Percentiles rank a stretch among this genome's conserved stretches.
Conservation (phyloP, 2,329 filamentous ascomycete species). For the Colletotrichum sp. region DNA sequence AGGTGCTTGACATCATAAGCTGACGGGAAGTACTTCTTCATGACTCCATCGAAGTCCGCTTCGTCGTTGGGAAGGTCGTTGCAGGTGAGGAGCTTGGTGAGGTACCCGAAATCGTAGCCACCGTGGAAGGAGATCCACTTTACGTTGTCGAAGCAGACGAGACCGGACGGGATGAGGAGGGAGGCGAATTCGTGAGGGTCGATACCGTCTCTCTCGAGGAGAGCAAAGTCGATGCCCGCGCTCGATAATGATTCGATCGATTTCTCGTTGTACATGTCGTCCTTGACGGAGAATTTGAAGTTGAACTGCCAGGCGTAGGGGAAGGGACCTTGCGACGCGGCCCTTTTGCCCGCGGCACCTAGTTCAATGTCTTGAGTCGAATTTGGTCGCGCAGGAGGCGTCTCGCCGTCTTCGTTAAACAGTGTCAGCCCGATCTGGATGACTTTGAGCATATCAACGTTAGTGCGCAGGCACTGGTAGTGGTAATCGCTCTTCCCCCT, state of each 20-base stretch:
- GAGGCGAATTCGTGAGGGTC: slow-evolving; percentile 89
- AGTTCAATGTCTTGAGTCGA: slow-evolving; percentile 46
- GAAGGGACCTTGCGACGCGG: slow-evolving; percentile 55
- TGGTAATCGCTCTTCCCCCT: slow-evolving; percentile 97
- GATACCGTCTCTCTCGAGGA: slow-evolving; percentile 87
- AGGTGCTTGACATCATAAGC: slow-evolving; percentile 97
- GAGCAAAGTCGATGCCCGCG: slow-evolving; percentile 89
- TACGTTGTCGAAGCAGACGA: slow-evolving; percentile 86
- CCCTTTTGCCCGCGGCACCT: slow-evolving; percentile 41
- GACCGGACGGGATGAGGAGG: slow-evolving; percentile 87
- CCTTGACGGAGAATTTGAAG: slow-evolving; percentile 92
- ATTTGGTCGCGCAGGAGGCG: slow-evolving; percentile 73
- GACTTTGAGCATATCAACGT: slow-evolving; percentile 96
- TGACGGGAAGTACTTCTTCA: slow-evolving; percentile 91
- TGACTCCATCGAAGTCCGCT: slow-evolving; percentile 83
- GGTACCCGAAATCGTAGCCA: slow-evolving; percentile 96
- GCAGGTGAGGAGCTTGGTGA: slow-evolving; percentile 91
- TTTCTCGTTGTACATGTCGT: slow-evolving; percentile 97
- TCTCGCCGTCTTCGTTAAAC: slow-evolving; percentile 89
- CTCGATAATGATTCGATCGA: slow-evolving; percentile 91
- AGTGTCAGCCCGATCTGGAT: slow-evolving; percentile 96
- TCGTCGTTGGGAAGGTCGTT: slow-evolving; percentile 87
- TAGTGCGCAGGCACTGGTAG: slow-evolving; percentile 96
- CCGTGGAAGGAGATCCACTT: slow-evolving; percentile 98
- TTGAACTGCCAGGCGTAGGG: slow-evolving; percentile 99